Conservation (phyloP, 768 basidiomycete genomes). For the Guyanaporus albipodus region DNA sequence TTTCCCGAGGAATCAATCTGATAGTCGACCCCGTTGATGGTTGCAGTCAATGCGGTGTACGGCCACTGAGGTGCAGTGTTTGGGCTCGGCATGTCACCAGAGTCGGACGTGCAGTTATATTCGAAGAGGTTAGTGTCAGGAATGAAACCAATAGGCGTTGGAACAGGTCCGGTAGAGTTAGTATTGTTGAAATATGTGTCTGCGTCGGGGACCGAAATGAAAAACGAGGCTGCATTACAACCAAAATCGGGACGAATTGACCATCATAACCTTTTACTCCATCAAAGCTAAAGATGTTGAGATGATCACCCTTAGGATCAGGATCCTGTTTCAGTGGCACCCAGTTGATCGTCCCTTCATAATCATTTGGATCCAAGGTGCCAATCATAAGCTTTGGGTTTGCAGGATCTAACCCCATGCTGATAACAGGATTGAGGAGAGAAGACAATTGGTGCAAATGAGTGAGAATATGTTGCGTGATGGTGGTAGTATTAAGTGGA, state of each 20-base stretch:
- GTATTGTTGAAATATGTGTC: constrained; percentile 16
- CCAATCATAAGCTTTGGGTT: constrained; percentile 32
- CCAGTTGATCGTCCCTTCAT: constrained; percentile 32
- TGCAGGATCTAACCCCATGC: constrained; percentile 26
- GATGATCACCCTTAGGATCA: constrained; percentile 10
- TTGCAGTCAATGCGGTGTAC: constrained; percentile 24
- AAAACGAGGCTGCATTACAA: constrained; percentile 9
- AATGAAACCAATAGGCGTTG: constrained; percentile 1
- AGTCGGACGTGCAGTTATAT: constrained; percentile 18
- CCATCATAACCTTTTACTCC: constrained; percentile 30
- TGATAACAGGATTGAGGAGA: constrained; percentile 30
- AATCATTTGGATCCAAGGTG: constrained; percentile 29
- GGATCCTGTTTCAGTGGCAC: constrained; percentile 20
- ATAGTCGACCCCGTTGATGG: constrained; percentile 33
- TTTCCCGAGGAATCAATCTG: constrained; percentile 25
- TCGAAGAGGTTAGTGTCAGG: not conserved
- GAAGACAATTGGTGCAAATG: constrained; percentile 18
- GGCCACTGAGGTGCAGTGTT: constrained; percentile 9
- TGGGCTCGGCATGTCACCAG: not conserved
- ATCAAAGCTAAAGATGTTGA: constrained; percentile 24
- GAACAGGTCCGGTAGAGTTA: constrained; percentile 23
- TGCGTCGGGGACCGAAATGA: constrained; percentile 18
- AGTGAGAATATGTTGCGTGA: constrained; percentile 14
- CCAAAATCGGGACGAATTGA: constrained; percentile 13
- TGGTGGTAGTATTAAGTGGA: constrained; percentile 16